Conservation (phyloP, 176 grass and related monocot genomes). For the Thinopyrum elongatum region DNA sequence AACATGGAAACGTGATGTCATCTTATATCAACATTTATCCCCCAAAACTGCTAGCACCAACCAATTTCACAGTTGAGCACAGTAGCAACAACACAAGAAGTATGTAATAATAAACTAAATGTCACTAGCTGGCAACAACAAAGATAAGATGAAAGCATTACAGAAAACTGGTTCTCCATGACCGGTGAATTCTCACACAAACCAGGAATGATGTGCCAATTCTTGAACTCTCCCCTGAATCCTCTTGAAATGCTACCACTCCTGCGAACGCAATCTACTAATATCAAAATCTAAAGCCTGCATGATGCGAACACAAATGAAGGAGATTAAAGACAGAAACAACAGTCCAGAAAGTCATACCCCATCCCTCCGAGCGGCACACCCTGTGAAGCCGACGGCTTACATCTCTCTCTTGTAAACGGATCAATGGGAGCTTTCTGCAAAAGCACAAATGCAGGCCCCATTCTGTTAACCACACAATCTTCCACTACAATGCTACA, state of each 20-base stretch:
- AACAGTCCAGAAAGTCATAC: slow-evolving; percentile 39
- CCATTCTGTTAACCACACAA: slow-evolving; percentile 19
- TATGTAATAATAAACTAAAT: slow-evolving; percentile 1
- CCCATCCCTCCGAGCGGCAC: slow-evolving; percentile 98
- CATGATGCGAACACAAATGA: background rate
- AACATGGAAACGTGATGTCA: background rate
- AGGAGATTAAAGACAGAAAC: background rate
- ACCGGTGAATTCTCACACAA: slow-evolving; percentile 86
- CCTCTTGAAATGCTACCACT: slow-evolving; percentile 98
- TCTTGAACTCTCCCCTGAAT: slow-evolving; percentile 99
- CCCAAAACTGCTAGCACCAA: background rate
- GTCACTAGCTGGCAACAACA: background rate
- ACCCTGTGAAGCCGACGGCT: slow-evolving; percentile 89
- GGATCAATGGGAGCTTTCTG: slow-evolving; percentile 99
- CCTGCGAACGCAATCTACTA: slow-evolving; percentile 46
- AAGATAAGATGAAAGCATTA: slow-evolving; percentile 55
- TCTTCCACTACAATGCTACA: background rate
- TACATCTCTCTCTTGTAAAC: slow-evolving; percentile 86
- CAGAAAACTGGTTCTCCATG: slow-evolving; percentile 99
- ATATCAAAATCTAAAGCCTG: slow-evolving; percentile 37
- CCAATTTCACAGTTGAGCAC: background rate
- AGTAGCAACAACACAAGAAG: background rate
- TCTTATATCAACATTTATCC: slow-evolving; percentile 11
- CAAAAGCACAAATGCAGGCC: slow-evolving; percentile 22
- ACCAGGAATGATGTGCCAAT: slow-evolving; percentile 99